Conservation (phyloP, 2,329 filamentous ascomycete genomes). For the Ramularia collo-cygni region DNA sequence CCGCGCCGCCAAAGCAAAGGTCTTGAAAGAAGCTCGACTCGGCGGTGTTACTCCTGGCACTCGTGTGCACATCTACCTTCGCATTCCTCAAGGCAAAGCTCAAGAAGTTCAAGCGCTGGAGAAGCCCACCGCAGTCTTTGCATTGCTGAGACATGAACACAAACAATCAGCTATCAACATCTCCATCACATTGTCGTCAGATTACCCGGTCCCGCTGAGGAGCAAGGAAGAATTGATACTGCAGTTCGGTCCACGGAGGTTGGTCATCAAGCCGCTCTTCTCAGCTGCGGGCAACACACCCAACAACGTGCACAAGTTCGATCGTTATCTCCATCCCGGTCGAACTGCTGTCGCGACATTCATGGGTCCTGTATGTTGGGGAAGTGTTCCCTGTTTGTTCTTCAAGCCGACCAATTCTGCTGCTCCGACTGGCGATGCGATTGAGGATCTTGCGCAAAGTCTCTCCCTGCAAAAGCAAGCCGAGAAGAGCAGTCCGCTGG, state of each 20-base stretch:
- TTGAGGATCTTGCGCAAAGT: slow-evolving; percentile 31
- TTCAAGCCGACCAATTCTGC: slow-evolving; percentile 55
- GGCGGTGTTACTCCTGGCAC: slow-evolving; percentile 81
- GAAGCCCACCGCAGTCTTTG: slow-evolving; percentile 68
- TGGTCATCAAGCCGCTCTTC: slow-evolving; percentile 84
- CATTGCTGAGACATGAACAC: slow-evolving; percentile 86
- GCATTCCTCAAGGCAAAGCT: slow-evolving; percentile 39
- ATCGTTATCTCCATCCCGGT: slow-evolving; percentile 84
- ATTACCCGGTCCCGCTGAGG: slow-evolving; percentile 69
- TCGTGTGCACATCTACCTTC: slow-evolving; percentile 71
- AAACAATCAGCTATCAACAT: slow-evolving; percentile 88
- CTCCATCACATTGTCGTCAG: slow-evolving; percentile 76
- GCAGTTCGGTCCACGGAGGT: slow-evolving; percentile 81
- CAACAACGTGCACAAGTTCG: slow-evolving; percentile 96
- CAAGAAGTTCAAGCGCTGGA: slow-evolving; percentile 48
- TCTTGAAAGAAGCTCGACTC: slow-evolving; percentile 74
- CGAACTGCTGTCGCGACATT: slow-evolving; percentile 84
- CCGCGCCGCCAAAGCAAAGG: slow-evolving; percentile 69
- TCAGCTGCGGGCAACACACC: slow-evolving; percentile 83
- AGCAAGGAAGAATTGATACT: slow-evolving; percentile 88
- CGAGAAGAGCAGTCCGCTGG: slow-evolving; percentile 47
- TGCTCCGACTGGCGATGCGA: slow-evolving; percentile 39
- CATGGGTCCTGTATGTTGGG: slow-evolving; percentile 87
- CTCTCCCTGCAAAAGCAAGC: slow-evolving; percentile 16
- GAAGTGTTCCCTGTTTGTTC: slow-evolving; percentile 80